phyloP scores from a whole-genome alignment of 805 yeast genomes.

The Wickerhamiella hasegawae region DNA sequence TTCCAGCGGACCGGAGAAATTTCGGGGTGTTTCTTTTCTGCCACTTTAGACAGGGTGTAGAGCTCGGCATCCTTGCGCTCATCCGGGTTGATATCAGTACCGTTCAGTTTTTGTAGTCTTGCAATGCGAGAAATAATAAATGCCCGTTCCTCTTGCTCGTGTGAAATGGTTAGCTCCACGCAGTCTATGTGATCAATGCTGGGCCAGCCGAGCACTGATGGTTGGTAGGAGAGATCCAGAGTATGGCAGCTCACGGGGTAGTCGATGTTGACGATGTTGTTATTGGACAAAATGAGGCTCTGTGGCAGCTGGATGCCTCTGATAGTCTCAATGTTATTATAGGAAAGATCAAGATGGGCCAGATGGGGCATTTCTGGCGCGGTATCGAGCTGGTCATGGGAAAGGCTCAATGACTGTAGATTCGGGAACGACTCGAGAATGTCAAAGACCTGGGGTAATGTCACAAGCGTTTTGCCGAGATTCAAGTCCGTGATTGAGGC shows the following conservation, averaged over 20 bases:
- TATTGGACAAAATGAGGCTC: background rate
- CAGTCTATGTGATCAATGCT: constrained; percentile 30
- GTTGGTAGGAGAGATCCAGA: constrained; percentile 2
- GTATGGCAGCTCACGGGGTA: background rate
- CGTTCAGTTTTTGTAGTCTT: constrained; percentile 34
- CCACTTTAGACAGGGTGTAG: constrained; percentile 41
- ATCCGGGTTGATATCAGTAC: constrained; percentile 30
- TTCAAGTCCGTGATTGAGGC: constrained; percentile 19
- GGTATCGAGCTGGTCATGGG: constrained; percentile 23
- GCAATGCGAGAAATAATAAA: constrained; percentile 33
- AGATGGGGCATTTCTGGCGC: constrained; percentile 19
- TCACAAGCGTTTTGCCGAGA: constrained; percentile 22
- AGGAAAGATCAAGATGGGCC: constrained; percentile 22
- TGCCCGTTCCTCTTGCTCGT: constrained; percentile 17
- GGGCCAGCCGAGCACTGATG: constrained; percentile 24
- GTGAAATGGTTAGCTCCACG: constrained; percentile 28
- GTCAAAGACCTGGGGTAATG: background rate
- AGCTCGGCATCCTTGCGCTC: constrained; percentile 54
- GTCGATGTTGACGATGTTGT: background rate
- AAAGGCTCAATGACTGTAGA: constrained; percentile 7
- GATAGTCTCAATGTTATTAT: constrained; percentile 21
- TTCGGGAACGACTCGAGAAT: constrained; percentile 7
- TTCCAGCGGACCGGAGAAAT: constrained; percentile 26
- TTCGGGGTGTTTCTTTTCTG: constrained; percentile 11
- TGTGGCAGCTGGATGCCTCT: background rate